phyloP scores from a whole-genome alignment of 1,139 yeast species.

The Lodderomyces margitis region DNA sequence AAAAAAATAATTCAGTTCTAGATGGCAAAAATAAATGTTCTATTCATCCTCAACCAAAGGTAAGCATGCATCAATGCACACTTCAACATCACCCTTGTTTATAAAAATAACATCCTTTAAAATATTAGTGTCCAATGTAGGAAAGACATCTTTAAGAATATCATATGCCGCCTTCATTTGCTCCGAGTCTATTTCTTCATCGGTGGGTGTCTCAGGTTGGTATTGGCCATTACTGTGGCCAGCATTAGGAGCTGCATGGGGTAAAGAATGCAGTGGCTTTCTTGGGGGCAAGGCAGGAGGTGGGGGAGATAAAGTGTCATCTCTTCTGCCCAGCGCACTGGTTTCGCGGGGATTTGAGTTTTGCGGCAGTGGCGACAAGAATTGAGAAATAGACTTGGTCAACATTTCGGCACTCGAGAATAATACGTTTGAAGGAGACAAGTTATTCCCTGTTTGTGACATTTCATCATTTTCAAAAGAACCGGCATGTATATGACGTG shows the following conservation, averaged over 20 bases:
- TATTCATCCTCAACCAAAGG: conserved; percentile 28
- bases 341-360: background rate
- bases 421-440: conserved; percentile 51
- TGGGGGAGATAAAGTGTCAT: background rate
- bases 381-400: conserved; percentile 46
- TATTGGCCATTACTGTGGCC: conserved; percentile 9
- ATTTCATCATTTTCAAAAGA: background rate
- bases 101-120: conserved; percentile 68
- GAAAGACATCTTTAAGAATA: conserved; percentile 70
- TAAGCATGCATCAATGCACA: conserved; percentile 67
- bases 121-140: conserved; percentile 64
- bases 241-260: background rate
- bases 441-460: conserved; percentile 13
- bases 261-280: conserved; percentile 4
- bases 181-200: conserved; percentile 14
- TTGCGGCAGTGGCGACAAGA: conserved; percentile 45
- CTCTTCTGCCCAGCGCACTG: background rate
- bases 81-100: conserved; percentile 68
- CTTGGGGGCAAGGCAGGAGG: conserved; percentile 6
- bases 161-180: conserved; percentile 28
- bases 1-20: no score
- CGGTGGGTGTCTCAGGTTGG: conserved; percentile 14
- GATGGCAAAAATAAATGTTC: background rate
- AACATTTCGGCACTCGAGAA: conserved; percentile 54
- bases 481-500: conserved; percentile 15